phyloP scores from a whole-genome alignment of 2,329 filamentous ascomycete species.

The Xylaria sp. region DNA sequence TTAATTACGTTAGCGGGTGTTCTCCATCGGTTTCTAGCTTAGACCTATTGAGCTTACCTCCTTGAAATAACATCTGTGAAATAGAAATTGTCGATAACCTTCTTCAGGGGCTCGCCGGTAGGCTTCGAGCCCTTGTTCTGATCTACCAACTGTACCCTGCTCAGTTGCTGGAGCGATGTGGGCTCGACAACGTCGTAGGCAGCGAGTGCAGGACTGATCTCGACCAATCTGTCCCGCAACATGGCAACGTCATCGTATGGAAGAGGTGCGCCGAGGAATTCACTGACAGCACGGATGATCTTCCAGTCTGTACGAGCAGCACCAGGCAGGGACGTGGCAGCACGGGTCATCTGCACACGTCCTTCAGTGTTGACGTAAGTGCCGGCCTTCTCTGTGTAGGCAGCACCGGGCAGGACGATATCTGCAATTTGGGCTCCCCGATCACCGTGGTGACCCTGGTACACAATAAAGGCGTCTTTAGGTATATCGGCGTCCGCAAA shows the following conservation, averaged over 20 bases:
- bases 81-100: conserved; percentile 94
- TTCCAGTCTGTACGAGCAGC: conserved; percentile 98
- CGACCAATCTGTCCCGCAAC: conserved; percentile 89
- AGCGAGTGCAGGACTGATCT: conserved; percentile 89
- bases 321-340: conserved; percentile 85
- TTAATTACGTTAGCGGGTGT: conserved; percentile 19
- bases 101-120: conserved; percentile 77
- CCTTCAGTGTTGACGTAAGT: conserved; percentile 99
- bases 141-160: conserved; percentile 94
- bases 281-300: conserved; percentile 90
- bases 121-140: conserved; percentile 87
- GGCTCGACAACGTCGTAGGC: conserved; percentile 92
- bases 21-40: neutral
- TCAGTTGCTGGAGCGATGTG: conserved; percentile 72
- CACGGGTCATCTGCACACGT: conserved; percentile 90
- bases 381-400: conserved; percentile 95
- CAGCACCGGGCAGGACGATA: conserved; percentile 88
- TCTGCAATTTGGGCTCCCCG: conserved; percentile 90
- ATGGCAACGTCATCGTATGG: conserved; percentile 92
- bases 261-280: conserved; percentile 85
- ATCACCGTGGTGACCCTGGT: conserved; percentile 98
- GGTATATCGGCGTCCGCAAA: conserved; percentile 84
- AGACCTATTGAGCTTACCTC: conserved; percentile 69
- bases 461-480: conserved; percentile 94
- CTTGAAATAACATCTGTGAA: conserved; percentile 97